Evolutionary conservation across 306 rosid genomes (phyloP).

Genomic region (Trifolium dubium): DNA sequence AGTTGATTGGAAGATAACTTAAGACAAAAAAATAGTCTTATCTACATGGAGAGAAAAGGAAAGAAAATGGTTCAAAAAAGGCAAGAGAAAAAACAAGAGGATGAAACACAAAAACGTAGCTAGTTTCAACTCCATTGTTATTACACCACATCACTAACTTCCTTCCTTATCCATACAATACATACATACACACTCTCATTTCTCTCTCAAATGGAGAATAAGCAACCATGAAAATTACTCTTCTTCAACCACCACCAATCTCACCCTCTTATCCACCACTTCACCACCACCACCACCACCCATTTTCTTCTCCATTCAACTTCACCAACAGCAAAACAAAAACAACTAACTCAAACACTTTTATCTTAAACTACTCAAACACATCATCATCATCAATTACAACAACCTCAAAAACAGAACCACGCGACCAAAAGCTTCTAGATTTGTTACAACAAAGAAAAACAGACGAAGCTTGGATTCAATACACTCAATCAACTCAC

Average conservation of each 20-base stretch:
- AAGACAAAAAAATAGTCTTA: too few species aligned
- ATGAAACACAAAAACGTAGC: constrained; percentile 56
- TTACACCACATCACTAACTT: neutral
- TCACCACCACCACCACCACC: constrained; percentile 42
- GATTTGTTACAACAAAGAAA: constrained; percentile 72
- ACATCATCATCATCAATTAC: constrained; percentile 44
- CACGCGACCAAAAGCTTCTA: constrained; percentile 66
- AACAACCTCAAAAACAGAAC: constrained; percentile 25
- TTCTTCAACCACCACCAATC: constrained; percentile 33
- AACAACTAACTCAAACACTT: constrained; percentile 32
- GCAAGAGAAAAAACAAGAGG: constrained; percentile 49
- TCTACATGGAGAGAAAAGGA: too few species aligned
- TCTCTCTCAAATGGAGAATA: constrained; percentile 54
- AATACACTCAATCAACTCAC: constrained; percentile 55
- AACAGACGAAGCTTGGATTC: constrained; percentile 86
- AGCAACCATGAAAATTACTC: constrained; percentile 59
- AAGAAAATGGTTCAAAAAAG: neutral
- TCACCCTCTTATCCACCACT: constrained; percentile 33
- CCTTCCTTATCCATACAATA: constrained; percentile 41
- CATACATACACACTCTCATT: neutral
- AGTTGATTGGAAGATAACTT: too few species aligned
- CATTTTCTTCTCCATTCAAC: constrained; percentile 39
- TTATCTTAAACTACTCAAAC: constrained; percentile 40
- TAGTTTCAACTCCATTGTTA: constrained; percentile 42
- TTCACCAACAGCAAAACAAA: constrained; percentile 40